These are phyloP conservation scores for Akanthomyces uredinophilus DNA, from an alignment of 2,329 filamentous ascomycete species.

Conservation along the genomic window DNA sequence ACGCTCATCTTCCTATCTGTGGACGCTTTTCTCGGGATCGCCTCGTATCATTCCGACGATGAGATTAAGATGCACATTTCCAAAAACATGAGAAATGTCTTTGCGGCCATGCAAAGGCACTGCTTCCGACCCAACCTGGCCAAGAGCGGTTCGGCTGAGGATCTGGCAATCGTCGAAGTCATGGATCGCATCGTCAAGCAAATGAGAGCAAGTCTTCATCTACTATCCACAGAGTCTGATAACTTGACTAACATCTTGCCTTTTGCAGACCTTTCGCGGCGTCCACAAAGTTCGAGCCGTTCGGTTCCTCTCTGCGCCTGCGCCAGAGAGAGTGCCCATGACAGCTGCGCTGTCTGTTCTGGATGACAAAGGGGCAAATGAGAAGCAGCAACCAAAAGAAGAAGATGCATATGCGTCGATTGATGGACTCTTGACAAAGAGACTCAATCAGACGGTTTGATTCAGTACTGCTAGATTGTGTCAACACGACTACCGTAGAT, in stretches of 20 bases:
- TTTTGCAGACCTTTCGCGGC: constrained; percentile 3
- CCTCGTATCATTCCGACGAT: background rate
- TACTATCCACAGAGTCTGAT: background rate
- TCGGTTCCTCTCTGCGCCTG: constrained; percentile 1
- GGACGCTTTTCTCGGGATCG: background rate
- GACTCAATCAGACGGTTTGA: constrained; percentile 1
- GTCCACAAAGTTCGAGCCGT: constrained; percentile 9
- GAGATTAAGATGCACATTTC: constrained; percentile 4
- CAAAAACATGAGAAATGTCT: constrained; percentile 1
- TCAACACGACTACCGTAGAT: background rate
- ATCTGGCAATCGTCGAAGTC: background rate
- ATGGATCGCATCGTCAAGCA: constrained; percentile 10
- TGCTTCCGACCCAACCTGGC: background rate
- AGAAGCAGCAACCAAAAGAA: background rate
- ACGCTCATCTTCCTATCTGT: constrained; percentile 6
- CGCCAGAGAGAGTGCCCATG: constrained; percentile 7
- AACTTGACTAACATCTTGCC: background rate
- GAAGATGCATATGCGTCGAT: background rate
- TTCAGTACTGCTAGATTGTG: background rate
- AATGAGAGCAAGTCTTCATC: background rate
- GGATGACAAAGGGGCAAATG: background rate
- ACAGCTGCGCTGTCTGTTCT: constrained; percentile 1
- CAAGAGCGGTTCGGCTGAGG: background rate
- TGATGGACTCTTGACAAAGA: constrained; percentile 1
- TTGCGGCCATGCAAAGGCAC: background rate